Conservation (phyloP, 2,329 filamentous ascomycete genomes). For the Teratosphaeria nubilosa region DNA sequence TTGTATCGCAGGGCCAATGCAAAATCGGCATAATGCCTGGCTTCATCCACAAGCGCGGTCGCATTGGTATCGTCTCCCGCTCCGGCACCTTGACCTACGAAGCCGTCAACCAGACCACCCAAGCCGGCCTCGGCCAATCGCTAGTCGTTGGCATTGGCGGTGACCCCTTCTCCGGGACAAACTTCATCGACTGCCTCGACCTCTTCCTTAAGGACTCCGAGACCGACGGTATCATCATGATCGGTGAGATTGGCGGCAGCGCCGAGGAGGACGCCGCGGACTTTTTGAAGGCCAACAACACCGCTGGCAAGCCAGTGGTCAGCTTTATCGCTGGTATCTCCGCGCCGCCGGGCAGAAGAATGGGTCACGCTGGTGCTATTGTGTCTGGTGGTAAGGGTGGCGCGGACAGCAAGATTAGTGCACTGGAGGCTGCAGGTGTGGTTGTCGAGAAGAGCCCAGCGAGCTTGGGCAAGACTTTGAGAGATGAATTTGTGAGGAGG, state of each 20-base stretch:
- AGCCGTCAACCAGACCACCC: constrained; percentile 98
- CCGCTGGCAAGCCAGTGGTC: constrained; percentile 85
- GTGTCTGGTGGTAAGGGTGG: constrained; percentile 96
- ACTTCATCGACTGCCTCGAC: constrained; percentile 98
- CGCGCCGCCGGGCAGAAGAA: constrained; percentile 87
- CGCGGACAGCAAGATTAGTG: constrained; percentile 95
- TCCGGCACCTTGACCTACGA: constrained; percentile 98
- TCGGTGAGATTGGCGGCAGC: constrained; percentile 94
- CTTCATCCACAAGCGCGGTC: constrained; percentile 99
- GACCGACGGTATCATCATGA: constrained; percentile 99
- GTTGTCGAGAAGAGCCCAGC: constrained; percentile 94
- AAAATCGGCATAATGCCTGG: constrained; percentile 99
- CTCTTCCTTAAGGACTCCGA: constrained; percentile 93
- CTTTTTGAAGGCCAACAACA: constrained; percentile 88
- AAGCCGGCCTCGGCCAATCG: constrained; percentile 91
- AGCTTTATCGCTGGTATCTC: constrained; percentile 98
- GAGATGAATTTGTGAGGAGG: constrained; percentile 89
- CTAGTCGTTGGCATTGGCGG: constrained; percentile 97
- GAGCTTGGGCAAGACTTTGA: constrained; percentile 81
- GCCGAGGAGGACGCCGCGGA: constrained; percentile 98
- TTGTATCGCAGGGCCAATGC: constrained; percentile 65
- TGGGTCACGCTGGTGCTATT: constrained; percentile 98
- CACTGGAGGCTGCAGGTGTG: constrained; percentile 85
- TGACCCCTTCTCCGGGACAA: constrained; percentile 97
- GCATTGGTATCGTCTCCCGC: constrained; percentile 95